These are phyloP conservation scores for Trichocladium uniseriatum DNA, from an alignment of 495 filamentous ascomycete species.

Conservation along the genomic window DNA sequence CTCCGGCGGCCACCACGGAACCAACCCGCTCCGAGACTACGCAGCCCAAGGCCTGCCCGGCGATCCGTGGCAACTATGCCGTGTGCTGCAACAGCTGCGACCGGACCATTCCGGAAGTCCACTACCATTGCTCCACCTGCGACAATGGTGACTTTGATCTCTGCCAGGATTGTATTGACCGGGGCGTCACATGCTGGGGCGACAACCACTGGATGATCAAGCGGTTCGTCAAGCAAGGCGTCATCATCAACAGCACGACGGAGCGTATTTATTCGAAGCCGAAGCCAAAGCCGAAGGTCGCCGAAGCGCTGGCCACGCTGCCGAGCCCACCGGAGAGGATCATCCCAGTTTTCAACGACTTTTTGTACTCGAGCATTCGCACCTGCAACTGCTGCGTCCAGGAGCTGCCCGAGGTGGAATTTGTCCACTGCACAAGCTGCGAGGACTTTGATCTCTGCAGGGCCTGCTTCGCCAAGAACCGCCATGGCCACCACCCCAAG, in stretches of 20 bases:
- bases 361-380: constrained; percentile 40
- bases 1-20: background rate
- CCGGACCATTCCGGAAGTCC: constrained; percentile 60
- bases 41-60: background rate
- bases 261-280: constrained; percentile 63
- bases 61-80: constrained; percentile 30
- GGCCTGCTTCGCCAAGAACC: constrained; percentile 60
- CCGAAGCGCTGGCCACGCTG: background rate
- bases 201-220: constrained; percentile 90
- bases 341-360: constrained; percentile 19
- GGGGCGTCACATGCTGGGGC: constrained; percentile 64
- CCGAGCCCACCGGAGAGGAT: constrained; percentile 15
- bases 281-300: constrained; percentile 15
- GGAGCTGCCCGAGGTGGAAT: constrained; percentile 63
- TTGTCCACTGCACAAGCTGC: constrained; percentile 78
- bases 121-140: constrained; percentile 93
- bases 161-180: constrained; percentile 67
- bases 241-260: constrained; percentile 74
- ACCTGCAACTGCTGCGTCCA: constrained; percentile 90
- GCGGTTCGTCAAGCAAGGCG: constrained; percentile 67
- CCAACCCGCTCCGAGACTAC: background rate
- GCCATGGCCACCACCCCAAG: constrained; percentile 88
- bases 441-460: constrained; percentile 90
- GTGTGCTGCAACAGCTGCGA: constrained; percentile 95
- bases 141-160: constrained; percentile 92